Base-by-base conservation (phyloP, 176 grass and related monocot species). In the Cenchrus purpureus region DNA sequence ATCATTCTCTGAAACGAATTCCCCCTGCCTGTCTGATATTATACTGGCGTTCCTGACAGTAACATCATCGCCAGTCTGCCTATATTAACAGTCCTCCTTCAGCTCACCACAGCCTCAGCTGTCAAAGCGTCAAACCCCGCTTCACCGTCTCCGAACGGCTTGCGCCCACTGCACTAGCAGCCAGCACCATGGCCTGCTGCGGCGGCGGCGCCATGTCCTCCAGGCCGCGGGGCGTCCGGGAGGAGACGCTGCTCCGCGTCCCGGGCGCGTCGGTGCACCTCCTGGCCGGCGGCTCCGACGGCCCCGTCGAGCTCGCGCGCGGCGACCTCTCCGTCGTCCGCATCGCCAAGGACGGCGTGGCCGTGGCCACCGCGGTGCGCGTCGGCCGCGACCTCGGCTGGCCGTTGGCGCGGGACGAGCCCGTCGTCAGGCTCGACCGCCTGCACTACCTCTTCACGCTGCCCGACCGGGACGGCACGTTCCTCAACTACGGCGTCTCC, bases 401-500 rank as follows among this genome's bases (percentile, higher is more conserved):
- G 96, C 96, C 96, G 19, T 58, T 98, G 48, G 88, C 96, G 48
- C 95, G 84, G 80, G 96, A 98, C 80, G 93, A 98, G 83, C 96
- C 96, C 5, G 91, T 98, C 45, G 84, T 98, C 66, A 94, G 76
- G 85, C 78, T 98, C 66, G 96, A 95, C 86, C 73, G 54, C 13
- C 65, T 91, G 59, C 91, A 95, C 87, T 98, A 95, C 81, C 88
- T 98, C 80, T 95, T 95, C 86, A 98, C 96, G 34, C 87, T 98
- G 28, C 86, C 91, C 4, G 93, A 89, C 80, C 83, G 72, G 84
- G 87, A 88, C 19, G 95, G 89, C 51, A 65, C 74, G 12, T 92
- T 98, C 55, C 87, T 98, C 86, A 98, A 98, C 85, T 98, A 95
- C 14, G 97, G 97, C 28, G 93, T 98, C 44, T 91, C 97, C 8